Conservation (phyloP, 805 yeast genomes). For the Wickerhamiella occidentalis region DNA sequence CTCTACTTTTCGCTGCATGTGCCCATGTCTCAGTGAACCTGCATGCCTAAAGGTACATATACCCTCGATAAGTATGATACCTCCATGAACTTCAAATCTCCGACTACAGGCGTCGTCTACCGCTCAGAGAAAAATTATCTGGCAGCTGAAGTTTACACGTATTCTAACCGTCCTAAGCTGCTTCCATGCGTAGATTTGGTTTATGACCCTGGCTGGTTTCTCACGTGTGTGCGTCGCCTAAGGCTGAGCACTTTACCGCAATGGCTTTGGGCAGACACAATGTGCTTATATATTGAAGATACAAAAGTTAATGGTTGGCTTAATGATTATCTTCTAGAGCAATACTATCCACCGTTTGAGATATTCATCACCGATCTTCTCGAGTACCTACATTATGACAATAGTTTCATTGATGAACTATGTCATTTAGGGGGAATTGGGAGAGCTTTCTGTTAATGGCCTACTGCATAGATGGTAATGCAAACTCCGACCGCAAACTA, state of each 20-base stretch:
- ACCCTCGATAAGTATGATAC: background rate
- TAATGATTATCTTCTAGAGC: background rate
- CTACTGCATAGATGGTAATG: background rate
- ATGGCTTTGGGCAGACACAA: background rate
- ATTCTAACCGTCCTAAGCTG: background rate
- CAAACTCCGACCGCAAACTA: background rate
- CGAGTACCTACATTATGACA: background rate
- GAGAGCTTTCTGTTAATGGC: background rate
- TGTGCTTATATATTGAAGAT: background rate
- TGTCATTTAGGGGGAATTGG: background rate
- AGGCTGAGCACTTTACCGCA: background rate
- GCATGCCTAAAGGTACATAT: background rate
- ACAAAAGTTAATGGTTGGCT: background rate
- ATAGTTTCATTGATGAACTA: background rate
- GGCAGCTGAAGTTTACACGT: background rate
- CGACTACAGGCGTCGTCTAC: background rate
- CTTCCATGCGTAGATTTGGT: background rate
- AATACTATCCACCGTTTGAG: background rate
- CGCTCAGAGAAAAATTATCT: background rate
- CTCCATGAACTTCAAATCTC: background rate
- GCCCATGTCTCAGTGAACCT: background rate
- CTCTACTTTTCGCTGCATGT: background rate
- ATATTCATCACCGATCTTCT: background rate
- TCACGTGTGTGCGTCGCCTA: background rate
- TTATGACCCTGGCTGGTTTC: background rate